phyloP scores from a whole-genome alignment of 768 basidiomycete genomes.

The Crucibulum laeve region DNA sequence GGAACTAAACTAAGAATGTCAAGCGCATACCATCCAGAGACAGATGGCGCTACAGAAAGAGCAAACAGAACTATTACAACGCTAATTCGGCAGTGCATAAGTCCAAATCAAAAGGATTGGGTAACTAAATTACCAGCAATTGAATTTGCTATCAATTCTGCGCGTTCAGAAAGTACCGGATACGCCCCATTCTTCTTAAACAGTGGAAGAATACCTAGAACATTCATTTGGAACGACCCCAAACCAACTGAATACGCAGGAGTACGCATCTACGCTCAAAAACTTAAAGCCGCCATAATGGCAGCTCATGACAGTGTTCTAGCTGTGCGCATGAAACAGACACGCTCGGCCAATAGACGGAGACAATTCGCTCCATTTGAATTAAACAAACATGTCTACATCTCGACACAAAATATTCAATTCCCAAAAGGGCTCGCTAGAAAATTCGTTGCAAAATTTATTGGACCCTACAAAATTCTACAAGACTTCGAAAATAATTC shows the following conservation, averaged over 20 bases:
- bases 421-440: slow-evolving; percentile 17
- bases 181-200: slow-evolving; percentile 29
- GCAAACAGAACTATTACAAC: neutral
- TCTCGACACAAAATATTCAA: slow-evolving; percentile 21
- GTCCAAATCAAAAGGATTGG: slow-evolving; percentile 23
- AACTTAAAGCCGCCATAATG: slow-evolving; percentile 13
- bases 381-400: slow-evolving; percentile 13
- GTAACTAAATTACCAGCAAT: slow-evolving; percentile 20
- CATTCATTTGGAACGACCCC: slow-evolving; percentile 12
- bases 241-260: slow-evolving; percentile 11
- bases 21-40: neutral
- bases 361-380: slow-evolving; percentile 3
- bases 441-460: slow-evolving; percentile 26
- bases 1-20: neutral
- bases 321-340: slow-evolving; percentile 8
- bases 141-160: slow-evolving; percentile 32
- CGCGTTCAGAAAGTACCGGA: slow-evolving; percentile 27
- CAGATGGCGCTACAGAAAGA: neutral
- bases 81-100: slow-evolving; percentile 18
- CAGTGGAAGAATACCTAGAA: slow-evolving; percentile 13
- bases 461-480: slow-evolving; percentile 17
- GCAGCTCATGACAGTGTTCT: slow-evolving; percentile 25
- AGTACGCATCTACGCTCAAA: slow-evolving; percentile 15
- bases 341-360: slow-evolving; percentile 2
- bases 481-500: slow-evolving; percentile 5